Percentiles rank a stretch among this genome's conserved stretches.
These are phyloP conservation scores for Leccinum pellstonianum DNA, from an alignment of 768 basidiomycete species.

Conservation along the genomic window DNA sequence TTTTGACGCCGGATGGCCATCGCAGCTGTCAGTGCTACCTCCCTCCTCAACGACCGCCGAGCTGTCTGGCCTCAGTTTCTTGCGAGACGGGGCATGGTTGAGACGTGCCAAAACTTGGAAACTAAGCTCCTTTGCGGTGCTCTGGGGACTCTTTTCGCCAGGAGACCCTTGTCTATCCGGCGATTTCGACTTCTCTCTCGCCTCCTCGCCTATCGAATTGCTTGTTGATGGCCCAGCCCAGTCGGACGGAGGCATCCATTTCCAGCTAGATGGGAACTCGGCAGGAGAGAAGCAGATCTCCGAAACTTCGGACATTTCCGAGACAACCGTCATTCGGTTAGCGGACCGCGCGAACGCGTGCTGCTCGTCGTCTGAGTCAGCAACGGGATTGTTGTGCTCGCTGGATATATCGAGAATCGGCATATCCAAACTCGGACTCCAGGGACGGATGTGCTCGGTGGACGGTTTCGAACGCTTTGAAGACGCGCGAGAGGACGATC, in stretches of 20 bases:
- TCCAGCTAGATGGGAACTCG: background rate
- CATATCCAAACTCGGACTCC: background rate
- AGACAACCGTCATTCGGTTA: background rate
- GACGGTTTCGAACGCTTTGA: background rate
- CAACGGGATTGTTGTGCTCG: background rate
- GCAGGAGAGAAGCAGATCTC: background rate
- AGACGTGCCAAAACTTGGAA: background rate
- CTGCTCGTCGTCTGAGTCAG: background rate
- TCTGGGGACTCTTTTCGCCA: slow-evolving; percentile 3
- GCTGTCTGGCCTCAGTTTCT: background rate
- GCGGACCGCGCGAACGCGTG: background rate
- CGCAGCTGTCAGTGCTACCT: background rate
- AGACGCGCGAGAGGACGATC: background rate
- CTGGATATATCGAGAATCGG: background rate
- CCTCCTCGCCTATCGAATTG: background rate
- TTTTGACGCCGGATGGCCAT: background rate
- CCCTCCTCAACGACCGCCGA: background rate
- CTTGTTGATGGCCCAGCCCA: slow-evolving; percentile 24
- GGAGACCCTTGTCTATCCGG: background rate
- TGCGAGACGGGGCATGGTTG: slow-evolving; percentile 1
- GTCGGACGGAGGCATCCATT: slow-evolving; percentile 25
- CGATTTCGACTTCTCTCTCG: background rate
- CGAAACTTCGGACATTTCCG: background rate
- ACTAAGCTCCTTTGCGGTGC: background rate
- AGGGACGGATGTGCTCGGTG: background rate